These are phyloP conservation scores for Fusarium nanum DNA, from an alignment of 2,329 filamentous ascomycete species.

Conservation along the genomic window DNA sequence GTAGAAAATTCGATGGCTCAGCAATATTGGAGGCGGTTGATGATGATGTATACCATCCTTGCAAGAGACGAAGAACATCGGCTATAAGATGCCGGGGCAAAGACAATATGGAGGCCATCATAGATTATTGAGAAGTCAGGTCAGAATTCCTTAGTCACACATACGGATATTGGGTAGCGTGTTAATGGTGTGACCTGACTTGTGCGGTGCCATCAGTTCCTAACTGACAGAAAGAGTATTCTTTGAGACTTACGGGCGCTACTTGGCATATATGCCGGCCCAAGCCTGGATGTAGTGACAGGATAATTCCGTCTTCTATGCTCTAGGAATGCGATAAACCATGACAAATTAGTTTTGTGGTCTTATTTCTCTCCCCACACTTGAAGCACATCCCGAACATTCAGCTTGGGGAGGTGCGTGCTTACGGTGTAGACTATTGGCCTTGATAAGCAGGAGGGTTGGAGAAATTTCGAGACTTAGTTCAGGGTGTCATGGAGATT, in stretches of 20 bases:
- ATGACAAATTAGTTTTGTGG: slow-evolving; percentile 17
- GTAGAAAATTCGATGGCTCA: slow-evolving; percentile 42
- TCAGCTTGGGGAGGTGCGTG: slow-evolving; percentile 8
- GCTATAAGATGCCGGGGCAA: slow-evolving; percentile 41
- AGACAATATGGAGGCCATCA: slow-evolving; percentile 38
- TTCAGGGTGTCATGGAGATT: too few relatives aligned
- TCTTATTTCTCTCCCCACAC: slow-evolving; percentile 43
- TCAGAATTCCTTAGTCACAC: not conserved
- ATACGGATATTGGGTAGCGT: not conserved
- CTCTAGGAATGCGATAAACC: not conserved
- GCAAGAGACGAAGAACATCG: slow-evolving; percentile 37
- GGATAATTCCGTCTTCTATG: not conserved
- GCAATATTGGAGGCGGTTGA: slow-evolving; percentile 28
- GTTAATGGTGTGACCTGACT: slow-evolving; percentile 28
- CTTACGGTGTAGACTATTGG: not conserved
- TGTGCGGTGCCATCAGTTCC: slow-evolving; percentile 20
- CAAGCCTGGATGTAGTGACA: slow-evolving; percentile 28
- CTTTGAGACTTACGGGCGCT: not conserved
- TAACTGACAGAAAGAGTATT: not conserved
- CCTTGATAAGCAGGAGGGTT: slow-evolving; percentile 5
- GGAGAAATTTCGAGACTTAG: too few relatives aligned
- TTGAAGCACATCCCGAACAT: slow-evolving; percentile 18
- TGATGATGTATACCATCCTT: slow-evolving; percentile 26
- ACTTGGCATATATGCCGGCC: not conserved
- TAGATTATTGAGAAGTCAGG: not conserved